Evolutionary conservation across 495 filamentous ascomycete genomes (phyloP), one percentile per base, ranked within the genome.

Genomic region (Aspergillus carlsbadensis): DNA sequence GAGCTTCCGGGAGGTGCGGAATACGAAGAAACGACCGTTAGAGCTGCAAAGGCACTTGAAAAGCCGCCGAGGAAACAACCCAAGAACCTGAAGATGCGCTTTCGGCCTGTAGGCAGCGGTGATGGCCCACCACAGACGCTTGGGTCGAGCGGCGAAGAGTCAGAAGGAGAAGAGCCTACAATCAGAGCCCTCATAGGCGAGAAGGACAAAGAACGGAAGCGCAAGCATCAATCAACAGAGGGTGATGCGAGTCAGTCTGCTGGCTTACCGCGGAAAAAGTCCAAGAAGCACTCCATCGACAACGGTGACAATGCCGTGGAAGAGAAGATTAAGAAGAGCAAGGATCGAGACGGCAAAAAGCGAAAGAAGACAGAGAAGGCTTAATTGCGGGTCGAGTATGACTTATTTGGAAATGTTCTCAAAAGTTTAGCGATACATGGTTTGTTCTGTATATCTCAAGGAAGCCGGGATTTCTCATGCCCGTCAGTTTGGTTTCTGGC

Each of bases 51-150:
- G 18, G 67, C 69, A 31, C 48, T 63, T n/a, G 67, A 76, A 42
- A 76, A 75, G 49, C 76, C 66, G 17, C 74, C 65, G n/a, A 67
- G 71, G 18, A 76, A 71, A 31, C 84, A 87, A 54, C 81, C 81
- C 17, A 81, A 80, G 58, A 76, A 83, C 36, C 51, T 87, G 52
- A 80, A 76, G 49, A 87, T 87, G 83, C 79, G 82, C 20, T 86
- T 78, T 60, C 68, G 70, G 18, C 84, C 82, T 10, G 74, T 80
- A 10, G 81, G 81, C 26, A 81, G 80, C 61, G 68, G 72, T 14
- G 56, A 65, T 47, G 69, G 62, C 1, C 65, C 75, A 1, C 68
- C 76, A 3, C 79, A 78, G 53, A 81, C 65, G 2, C 61, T 83
- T 26, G 81, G 79, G 6, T 74, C 72, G 35, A 73, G 71, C 59